Percentiles rank a stretch among this genome's conserved stretches.
These are phyloP conservation scores for Trypanosomatidae sp. DNA, from an alignment of 208 protist species.

Conservation along the genomic window DNA sequence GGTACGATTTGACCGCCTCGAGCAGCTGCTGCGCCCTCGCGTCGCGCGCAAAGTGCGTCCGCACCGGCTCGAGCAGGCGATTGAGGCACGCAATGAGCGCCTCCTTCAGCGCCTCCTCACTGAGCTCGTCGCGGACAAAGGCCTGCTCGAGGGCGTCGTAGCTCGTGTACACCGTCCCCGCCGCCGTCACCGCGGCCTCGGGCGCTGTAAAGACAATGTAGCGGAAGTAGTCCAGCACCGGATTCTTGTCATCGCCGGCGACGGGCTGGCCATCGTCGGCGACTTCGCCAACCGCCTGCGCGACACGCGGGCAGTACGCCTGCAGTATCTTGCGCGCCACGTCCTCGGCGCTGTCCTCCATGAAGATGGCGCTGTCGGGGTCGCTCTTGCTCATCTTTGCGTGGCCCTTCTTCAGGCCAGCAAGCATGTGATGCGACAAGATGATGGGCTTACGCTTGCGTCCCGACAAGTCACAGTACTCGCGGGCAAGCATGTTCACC, in stretches of 20 bases:
- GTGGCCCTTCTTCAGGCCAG: conserved; percentile 92
- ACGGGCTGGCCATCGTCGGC: conserved; percentile 64
- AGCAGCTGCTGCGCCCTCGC: conserved; percentile 75
- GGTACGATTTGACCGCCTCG: conserved; percentile 78
- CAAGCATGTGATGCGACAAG: conserved; percentile 97
- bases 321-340: conserved; percentile 93
- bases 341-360: conserved; percentile 96
- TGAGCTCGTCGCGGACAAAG: conserved; percentile 53
- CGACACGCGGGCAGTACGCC: conserved; percentile 89
- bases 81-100: conserved; percentile 82
- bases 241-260: conserved; percentile 84
- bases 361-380: conserved; percentile 98
- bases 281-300: conserved; percentile 22
- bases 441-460: conserved; percentile 95
- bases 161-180: conserved; percentile 36
- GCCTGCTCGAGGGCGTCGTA: conserved; percentile 70
- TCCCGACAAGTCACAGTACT: conserved; percentile 93
- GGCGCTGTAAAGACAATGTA: conserved; percentile 82
- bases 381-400: conserved; percentile 99
- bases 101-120: conserved; percentile 77
- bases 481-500: conserved; percentile 99
- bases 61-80: conserved; percentile 88
- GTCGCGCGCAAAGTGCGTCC: conserved; percentile 88
- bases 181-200: conserved; percentile 20
- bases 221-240: conserved; percentile 93